Percentiles rank a stretch among this genome's conserved stretches.
Conservation (phyloP, 2,329 filamentous ascomycete species). For the Aspergillus pseudonomiae region DNA sequence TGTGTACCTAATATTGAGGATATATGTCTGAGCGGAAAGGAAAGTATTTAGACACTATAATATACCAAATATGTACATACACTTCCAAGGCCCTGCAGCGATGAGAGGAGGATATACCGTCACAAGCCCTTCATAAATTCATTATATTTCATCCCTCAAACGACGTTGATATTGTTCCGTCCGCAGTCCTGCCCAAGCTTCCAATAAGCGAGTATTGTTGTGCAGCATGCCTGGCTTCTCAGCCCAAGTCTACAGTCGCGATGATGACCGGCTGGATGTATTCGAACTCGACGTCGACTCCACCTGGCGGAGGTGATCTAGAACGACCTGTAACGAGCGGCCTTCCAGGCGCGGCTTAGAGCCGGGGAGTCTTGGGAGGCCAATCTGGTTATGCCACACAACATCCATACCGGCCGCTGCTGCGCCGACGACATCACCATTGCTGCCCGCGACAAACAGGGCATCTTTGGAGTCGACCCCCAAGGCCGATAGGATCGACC, state of each 20-base stretch:
- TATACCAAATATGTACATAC: not conserved
- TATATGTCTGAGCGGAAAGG: not conserved
- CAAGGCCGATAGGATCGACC: not conserved
- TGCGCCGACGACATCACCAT: slow-evolving; percentile 10
- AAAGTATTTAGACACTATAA: not conserved
- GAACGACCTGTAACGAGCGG: not conserved
- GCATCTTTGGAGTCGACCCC: not conserved
- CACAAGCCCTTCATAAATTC: not conserved
- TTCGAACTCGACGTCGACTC: not conserved
- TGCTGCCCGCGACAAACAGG: slow-evolving; percentile 8
- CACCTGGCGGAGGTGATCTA: not conserved
- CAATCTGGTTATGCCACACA: slow-evolving; percentile 10
- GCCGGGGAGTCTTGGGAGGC: not conserved
- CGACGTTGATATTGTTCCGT: not conserved
- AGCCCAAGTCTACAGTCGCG: not conserved
- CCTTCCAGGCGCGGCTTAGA: not conserved
- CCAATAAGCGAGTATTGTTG: not conserved
- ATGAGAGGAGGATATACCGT: not conserved
- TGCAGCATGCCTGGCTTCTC: not conserved
- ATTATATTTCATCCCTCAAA: not conserved
- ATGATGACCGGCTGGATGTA: not conserved
- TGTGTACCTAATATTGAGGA: not conserved
- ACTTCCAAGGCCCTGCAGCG: not conserved
- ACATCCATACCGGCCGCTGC: slow-evolving; percentile 9
- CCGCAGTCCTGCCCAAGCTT: not conserved